phyloP scores from a whole-genome alignment of 2,329 filamentous ascomycete genomes.

The Penicillium sp. region DNA sequence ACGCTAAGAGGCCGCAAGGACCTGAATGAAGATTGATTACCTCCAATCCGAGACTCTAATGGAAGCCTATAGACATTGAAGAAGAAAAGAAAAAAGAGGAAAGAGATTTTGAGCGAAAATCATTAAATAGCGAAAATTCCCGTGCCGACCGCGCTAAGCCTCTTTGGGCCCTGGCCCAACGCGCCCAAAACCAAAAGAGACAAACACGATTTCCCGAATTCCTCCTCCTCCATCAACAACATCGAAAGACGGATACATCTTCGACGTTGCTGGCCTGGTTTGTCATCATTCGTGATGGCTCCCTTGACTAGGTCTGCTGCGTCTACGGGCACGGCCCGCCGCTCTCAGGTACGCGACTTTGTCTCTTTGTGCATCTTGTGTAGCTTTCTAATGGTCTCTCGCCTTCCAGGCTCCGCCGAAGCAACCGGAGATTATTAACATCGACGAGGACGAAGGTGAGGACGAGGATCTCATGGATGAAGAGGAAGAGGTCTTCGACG shows the following conservation, averaged over 20 bases:
- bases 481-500: constrained; percentile 23
- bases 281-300: constrained; percentile 33
- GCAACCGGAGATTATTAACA: constrained; percentile 40
- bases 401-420: constrained; percentile 20
- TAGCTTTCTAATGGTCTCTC: constrained; percentile 11
- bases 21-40: constrained; percentile 87
- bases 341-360: constrained; percentile 17
- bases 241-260: neutral
- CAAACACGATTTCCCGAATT: constrained; percentile 24
- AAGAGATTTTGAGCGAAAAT: constrained; percentile 24
- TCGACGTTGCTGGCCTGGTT: neutral
- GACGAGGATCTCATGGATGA: constrained; percentile 29
- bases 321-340: constrained; percentile 17
- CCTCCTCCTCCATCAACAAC: constrained; percentile 22
- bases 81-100: constrained; percentile 39
- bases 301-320: constrained; percentile 38
- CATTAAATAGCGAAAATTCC: constrained; percentile 27
- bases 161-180: constrained; percentile 24
- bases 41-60: constrained; percentile 99
- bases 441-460: constrained; percentile 36
- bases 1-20: constrained; percentile 79
- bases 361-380: constrained; percentile 5
- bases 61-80: constrained; percentile 72
- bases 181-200: constrained; percentile 34
- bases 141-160: constrained; percentile 33